phyloP scores from a whole-genome alignment of 345 rosid species.

The Firmiana major region DNA sequence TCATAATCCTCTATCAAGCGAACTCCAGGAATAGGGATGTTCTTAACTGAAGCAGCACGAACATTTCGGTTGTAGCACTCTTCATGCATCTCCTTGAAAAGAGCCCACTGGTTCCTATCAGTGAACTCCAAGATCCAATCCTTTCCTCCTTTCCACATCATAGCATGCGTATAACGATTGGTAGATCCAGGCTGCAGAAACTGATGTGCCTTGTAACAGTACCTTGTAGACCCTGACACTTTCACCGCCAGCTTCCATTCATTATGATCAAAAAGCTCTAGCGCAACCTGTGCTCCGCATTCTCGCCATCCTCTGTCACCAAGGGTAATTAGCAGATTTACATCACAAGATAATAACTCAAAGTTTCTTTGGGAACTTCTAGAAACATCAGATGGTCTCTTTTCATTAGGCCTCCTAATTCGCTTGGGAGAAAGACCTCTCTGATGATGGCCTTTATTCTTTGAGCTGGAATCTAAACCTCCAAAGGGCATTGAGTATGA shows the following conservation, averaged over 20 bases:
- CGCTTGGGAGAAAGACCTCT: conserved; percentile 65
- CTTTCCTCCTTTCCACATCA: conserved; percentile 99
- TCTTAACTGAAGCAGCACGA: conserved; percentile 76
- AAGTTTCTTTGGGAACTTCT: conserved; percentile 49
- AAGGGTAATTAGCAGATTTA: conserved; percentile 58
- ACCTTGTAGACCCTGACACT: conserved; percentile 54
- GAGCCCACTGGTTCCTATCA: conserved; percentile 83
- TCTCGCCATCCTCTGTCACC: conserved; percentile 93
- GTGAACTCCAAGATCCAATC: conserved; percentile 89
- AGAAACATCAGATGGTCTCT: conserved; percentile 48
- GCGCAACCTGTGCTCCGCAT: conserved; percentile 59
- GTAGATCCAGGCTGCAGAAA: conserved; percentile 91
- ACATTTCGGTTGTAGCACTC: conserved; percentile 79
- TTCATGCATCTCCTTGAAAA: conserved; percentile 94
- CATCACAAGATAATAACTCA: conserved; percentile 66
- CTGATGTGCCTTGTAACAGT: conserved; percentile 80
- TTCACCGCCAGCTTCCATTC: conserved; percentile 93
- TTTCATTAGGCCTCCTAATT: conserved; percentile 69
- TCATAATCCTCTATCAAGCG: conserved; percentile 58
- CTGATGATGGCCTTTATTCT: conserved; percentile 43
- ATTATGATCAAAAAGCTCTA: conserved; percentile 72
- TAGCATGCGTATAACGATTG: conserved; percentile 87
- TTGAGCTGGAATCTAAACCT: conserved; percentile 51
- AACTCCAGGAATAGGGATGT: conserved; percentile 93
- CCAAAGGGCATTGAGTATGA: conserved; percentile 74